Evolutionary conservation across 75 land plant species (phyloP), one percentile per base, ranked within the genome.

Genomic region (Cryptomeria japonica): DNA sequence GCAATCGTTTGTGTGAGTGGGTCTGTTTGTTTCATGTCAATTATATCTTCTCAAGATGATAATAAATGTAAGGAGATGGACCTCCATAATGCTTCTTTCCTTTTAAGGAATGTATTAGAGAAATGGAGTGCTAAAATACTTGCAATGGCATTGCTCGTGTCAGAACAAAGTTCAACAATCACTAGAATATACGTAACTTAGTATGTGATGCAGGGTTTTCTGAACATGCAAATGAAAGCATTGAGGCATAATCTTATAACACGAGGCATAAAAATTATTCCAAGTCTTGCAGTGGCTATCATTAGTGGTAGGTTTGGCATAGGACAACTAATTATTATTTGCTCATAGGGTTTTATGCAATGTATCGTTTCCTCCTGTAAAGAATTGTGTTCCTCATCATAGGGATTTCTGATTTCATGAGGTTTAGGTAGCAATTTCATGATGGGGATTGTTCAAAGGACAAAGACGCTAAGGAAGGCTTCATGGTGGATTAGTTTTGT

Each of bases 211-310:
- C 86, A 96, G 96, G 98, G 98, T 13, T 97, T 97, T 87, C 90
- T 97, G 72, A 88, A 97, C n/a, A 58, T 97, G 3, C 89, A 91
- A 34, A 88, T 96, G 92, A 96, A 88, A 61, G 89, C 42, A 39
- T 96, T 97, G 98, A 10, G 83, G 5, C 86, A 95, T 18, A 94
- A 96, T 46, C 80, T 96, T 12, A 78, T 96, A 90, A 97, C 98
- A 4, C 87, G 97, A 72, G 84, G 83, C 84, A 91, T 97, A 76
- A 97, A 97, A 14, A 94, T 96, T 19, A 41, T 90, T 15, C 98
- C 98, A 0, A 96, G 97, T 61, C 89, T 94, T 34, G 78, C 94
- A 28, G 98, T 96, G 13, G 88, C 98, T 14, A 90, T 94, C 25
- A 92, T 97, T 37, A 88, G 92, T 53, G 97, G 98, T 18, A 82